phyloP scores from a whole-genome alignment of 164 flowering plant genomes.

The Paratinospora sagittata region DNA sequence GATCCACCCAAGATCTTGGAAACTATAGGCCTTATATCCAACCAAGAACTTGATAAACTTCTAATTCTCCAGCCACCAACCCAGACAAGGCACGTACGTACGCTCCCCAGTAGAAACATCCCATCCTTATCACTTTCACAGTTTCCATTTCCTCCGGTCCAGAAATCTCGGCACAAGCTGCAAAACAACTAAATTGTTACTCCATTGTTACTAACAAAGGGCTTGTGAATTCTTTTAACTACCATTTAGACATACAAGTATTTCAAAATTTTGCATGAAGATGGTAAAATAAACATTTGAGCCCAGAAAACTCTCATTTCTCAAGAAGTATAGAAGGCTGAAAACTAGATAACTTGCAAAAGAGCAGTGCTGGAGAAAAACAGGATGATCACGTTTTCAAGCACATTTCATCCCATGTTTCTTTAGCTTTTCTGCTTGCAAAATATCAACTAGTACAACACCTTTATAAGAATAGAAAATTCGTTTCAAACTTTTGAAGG shows the following conservation, averaged over 20 bases:
- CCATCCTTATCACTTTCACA: conserved; percentile 3
- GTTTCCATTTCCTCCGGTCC: conserved; percentile 19
- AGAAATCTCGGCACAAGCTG: conserved; percentile 33
- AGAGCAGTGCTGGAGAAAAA: too few relatives aligned
- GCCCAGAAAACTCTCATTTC: too few relatives aligned
- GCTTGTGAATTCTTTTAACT: background rate
- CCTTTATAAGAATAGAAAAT: too few relatives aligned
- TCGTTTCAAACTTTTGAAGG: too few relatives aligned
- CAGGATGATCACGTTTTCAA: too few relatives aligned
- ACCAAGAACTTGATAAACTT: conserved; percentile 4
- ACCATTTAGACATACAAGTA: background rate
- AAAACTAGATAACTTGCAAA: too few relatives aligned
- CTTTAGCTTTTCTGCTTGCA: too few relatives aligned
- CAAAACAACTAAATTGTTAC: background rate
- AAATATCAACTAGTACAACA: too few relatives aligned
- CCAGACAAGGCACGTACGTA: conserved; percentile 4
- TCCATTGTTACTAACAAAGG: background rate
- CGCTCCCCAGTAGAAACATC: conserved; percentile 10
- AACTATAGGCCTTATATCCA: background rate
- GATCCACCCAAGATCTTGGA: conserved; percentile 4
- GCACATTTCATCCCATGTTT: too few relatives aligned
- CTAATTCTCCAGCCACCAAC: conserved; percentile 6
- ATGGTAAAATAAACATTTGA: too few relatives aligned
- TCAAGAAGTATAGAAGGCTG: too few relatives aligned
- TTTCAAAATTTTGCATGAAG: background rate